Conservation (phyloP, 805 yeast genomes). For the Starmerella gropengiesseri region DNA sequence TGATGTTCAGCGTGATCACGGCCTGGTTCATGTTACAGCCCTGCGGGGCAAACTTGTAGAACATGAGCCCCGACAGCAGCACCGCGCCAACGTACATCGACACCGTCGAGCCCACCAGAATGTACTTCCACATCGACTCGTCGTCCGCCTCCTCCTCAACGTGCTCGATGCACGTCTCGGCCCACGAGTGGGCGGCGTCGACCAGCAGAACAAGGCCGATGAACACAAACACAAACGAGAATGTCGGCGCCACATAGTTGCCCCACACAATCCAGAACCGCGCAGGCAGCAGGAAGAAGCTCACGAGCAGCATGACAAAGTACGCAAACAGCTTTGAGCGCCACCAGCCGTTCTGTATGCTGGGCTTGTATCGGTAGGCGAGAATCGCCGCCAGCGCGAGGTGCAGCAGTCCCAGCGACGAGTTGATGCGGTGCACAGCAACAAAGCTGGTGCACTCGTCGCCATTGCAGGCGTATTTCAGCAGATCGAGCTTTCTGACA, state of each 20-base stretch:
- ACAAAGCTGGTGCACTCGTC: constrained; percentile 83
- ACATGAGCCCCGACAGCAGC: constrained; percentile 67
- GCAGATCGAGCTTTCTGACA: constrained; percentile 56
- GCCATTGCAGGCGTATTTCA: constrained; percentile 68
- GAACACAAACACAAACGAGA: constrained; percentile 74
- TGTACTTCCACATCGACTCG: constrained; percentile 56
- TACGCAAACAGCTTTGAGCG: constrained; percentile 43
- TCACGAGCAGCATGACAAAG: constrained; percentile 45
- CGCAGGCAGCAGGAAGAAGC: constrained; percentile 76
- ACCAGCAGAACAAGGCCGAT: constrained; percentile 84
- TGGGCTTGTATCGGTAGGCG: constrained; percentile 57
- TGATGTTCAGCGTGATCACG: constrained; percentile 66
- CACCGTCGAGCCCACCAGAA: constrained; percentile 77
- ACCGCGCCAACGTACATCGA: constrained; percentile 70
- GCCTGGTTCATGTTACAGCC: constrained; percentile 86
- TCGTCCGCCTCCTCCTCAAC: constrained; percentile 67
- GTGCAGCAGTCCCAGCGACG: constrained; percentile 76
- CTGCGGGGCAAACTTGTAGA: constrained; percentile 62
- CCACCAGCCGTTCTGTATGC: constrained; percentile 89
- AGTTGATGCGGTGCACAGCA: constrained; percentile 85
- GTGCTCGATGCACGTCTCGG: constrained; percentile 84
- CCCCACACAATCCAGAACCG: constrained; percentile 82
- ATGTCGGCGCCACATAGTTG: constrained; percentile 71
- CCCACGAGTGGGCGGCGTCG: constrained; percentile 98
- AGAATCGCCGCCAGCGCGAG: constrained; percentile 55